A percentile compares a stretch with the other conserved stretches of the same genome.
These are phyloP conservation scores for Phytophthora europaea DNA, from an alignment of 352 stramenopile genomes.

Conservation along the genomic window DNA sequence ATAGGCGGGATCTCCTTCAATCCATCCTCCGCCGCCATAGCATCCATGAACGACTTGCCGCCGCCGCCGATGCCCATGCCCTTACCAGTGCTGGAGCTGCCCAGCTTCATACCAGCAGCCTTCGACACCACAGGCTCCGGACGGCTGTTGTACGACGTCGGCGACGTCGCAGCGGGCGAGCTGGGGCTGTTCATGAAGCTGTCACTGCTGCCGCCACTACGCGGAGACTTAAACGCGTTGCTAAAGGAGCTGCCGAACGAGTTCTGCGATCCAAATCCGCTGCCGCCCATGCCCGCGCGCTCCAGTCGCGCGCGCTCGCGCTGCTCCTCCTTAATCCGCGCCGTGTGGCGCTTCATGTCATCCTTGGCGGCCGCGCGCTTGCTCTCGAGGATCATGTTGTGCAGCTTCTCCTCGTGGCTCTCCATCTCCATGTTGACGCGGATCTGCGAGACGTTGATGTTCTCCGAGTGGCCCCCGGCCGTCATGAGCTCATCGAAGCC, in stretches of 20 bases:
- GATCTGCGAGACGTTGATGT: conserved; percentile 94
- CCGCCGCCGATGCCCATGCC: conserved; percentile 71
- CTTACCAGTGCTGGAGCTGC: conserved; percentile 45
- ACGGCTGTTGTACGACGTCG: conserved; percentile 69
- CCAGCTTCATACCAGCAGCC: conserved; percentile 76
- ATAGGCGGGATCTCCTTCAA: conserved; percentile 90
- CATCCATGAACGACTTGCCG: conserved; percentile 88
- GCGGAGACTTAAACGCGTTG: conserved; percentile 77
- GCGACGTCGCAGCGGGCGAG: conserved; percentile 63
- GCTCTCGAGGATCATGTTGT: conserved; percentile 98
- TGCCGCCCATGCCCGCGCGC: conserved; percentile 71
- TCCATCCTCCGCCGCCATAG: conserved; percentile 87
- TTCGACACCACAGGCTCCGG: conserved; percentile 63
- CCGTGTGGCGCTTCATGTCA: conserved; percentile 91
- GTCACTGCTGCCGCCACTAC: conserved; percentile 47
- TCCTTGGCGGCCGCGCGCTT: conserved; percentile 93
- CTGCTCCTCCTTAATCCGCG: conserved; percentile 90
- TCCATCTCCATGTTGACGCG: conserved; percentile 99
- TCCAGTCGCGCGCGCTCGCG: conserved; percentile 84
- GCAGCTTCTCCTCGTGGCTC: conserved; percentile 99
- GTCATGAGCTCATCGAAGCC: conserved; percentile 99
- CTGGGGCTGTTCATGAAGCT: conserved; percentile 54
- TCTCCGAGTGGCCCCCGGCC: conserved; percentile 97
- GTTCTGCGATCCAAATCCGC: conserved; percentile 76
- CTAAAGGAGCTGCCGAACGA: conserved; percentile 81